These are phyloP conservation scores for Hyphopichia buzzinii DNA, from an alignment of 1,139 yeast species.

Conservation along the genomic window DNA sequence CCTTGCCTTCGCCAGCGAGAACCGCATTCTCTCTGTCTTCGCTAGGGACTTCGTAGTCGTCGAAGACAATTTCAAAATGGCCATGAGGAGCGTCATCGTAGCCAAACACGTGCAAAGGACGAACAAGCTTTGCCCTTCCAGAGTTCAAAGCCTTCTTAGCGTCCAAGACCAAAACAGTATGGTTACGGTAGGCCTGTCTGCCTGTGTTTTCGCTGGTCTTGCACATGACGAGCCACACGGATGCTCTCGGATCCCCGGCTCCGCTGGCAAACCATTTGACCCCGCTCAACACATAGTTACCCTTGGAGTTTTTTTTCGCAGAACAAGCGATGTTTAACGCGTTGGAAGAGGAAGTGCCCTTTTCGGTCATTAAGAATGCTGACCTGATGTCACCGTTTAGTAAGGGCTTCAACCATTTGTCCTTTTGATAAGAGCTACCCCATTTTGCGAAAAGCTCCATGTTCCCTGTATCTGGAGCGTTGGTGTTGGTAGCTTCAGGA, in stretches of 20 bases:
- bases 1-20: conserved; percentile 55
- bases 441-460: conserved; percentile 67
- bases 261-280: conserved; percentile 78
- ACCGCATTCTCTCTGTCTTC: conserved; percentile 39
- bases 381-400: conserved; percentile 60
- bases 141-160: conserved; percentile 49
- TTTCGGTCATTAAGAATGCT: conserved; percentile 72
- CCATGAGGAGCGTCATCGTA: conserved; percentile 78
- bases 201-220: conserved; percentile 42
- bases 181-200: conserved; percentile 47
- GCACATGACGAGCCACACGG: conserved; percentile 68
- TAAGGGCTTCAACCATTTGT: conserved; percentile 55
- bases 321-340: conserved; percentile 60
- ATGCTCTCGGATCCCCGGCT: conserved; percentile 68
- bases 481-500: conserved; percentile 64
- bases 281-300: conserved; percentile 59
- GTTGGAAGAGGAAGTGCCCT: conserved; percentile 63
- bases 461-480: conserved; percentile 76
- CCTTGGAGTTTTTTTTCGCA: conserved; percentile 42
- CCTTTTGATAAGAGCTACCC: conserved; percentile 53
- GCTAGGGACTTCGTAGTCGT: conserved; percentile 47
- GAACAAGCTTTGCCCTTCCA: conserved; percentile 49
- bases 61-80: conserved; percentile 61
- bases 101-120: conserved; percentile 62
- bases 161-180: conserved; percentile 60